A percentile compares a stretch with the other conserved stretches of the same genome.
These are phyloP conservation scores for Halenospora varia DNA, from an alignment of 495 filamentous ascomycete species.

Conservation along the genomic window DNA sequence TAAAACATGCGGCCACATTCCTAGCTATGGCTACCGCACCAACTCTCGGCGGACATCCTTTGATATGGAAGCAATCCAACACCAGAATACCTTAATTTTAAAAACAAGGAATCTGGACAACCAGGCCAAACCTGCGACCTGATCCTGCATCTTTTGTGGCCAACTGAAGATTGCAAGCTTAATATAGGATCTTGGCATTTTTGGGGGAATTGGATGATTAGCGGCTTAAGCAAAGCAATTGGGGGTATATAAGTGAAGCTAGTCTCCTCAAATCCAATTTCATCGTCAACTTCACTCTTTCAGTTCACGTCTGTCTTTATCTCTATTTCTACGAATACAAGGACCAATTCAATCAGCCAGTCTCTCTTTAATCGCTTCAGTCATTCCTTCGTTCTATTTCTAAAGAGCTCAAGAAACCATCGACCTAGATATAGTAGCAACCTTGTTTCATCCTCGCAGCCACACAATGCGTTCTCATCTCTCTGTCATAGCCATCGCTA, in stretches of 20 bases:
- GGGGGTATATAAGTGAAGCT: background rate
- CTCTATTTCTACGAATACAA: background rate
- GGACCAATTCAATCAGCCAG: background rate
- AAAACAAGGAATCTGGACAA: too few species aligned
- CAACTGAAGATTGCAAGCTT: background rate
- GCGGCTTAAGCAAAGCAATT: background rate
- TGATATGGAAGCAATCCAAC: background rate
- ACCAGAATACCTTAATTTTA: background rate
- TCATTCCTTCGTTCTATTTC: background rate
- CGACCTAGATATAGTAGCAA: background rate
- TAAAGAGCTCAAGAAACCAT: background rate
- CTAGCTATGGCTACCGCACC: too few species aligned
- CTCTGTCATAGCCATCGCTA: background rate
- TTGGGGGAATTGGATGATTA: background rate
- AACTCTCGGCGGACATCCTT: background rate
- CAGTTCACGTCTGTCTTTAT: background rate
- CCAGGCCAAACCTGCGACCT: background rate
- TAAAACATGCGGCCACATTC: background rate
- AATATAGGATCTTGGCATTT: background rate
- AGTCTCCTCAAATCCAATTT: background rate
- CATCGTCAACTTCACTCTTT: background rate
- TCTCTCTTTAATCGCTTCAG: background rate
- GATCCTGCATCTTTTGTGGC: background rate
- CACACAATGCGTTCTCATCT: background rate
- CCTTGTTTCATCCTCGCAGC: background rate